These are phyloP conservation scores for Hyaloscypha variabilis DNA, from an alignment of 495 filamentous ascomycete genomes.

Conservation along the genomic window DNA sequence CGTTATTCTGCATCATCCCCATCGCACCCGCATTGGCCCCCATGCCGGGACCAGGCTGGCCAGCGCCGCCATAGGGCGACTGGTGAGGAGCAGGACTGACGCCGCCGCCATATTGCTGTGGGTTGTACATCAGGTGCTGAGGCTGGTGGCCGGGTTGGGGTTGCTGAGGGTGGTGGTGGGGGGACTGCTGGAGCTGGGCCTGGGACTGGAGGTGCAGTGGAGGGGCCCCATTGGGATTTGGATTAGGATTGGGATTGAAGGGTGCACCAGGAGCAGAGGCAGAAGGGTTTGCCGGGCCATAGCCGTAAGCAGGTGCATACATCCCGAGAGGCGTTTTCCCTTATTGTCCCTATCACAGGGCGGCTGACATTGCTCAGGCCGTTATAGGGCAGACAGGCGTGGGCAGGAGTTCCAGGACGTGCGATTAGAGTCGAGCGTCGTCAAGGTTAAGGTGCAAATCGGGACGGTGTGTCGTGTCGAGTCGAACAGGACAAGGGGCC, in stretches of 20 bases:
- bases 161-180: slow-evolving; percentile 19
- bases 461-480: no score
- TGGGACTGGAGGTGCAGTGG: slow-evolving; percentile 14
- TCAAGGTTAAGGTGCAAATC: not conserved
- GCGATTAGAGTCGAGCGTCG: slow-evolving; percentile 5
- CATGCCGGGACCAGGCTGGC: slow-evolving; percentile 22
- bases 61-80: slow-evolving; percentile 27
- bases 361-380: not conserved
- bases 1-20: slow-evolving; percentile 35
- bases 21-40: slow-evolving; percentile 29
- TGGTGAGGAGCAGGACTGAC: slow-evolving; percentile 6
- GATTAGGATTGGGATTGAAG: slow-evolving; percentile 23
- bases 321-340: slow-evolving; percentile 18
- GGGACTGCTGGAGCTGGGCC: slow-evolving; percentile 17
- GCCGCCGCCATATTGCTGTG: slow-evolving; percentile 24
- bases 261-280: slow-evolving; percentile 2
- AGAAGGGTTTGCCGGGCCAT: slow-evolving; percentile 20
- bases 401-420: no score
- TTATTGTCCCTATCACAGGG: not conserved
- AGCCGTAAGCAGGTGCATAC: slow-evolving; percentile 32
- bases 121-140: slow-evolving; percentile 37
- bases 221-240: slow-evolving; percentile 15
- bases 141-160: slow-evolving; percentile 24
- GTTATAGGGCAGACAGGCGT: slow-evolving; percentile 12
- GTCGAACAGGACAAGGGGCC: no score